Evolutionary conservation across 73 alveolate species (phyloP).

Genomic region (Tetrahymena borealis): DNA sequence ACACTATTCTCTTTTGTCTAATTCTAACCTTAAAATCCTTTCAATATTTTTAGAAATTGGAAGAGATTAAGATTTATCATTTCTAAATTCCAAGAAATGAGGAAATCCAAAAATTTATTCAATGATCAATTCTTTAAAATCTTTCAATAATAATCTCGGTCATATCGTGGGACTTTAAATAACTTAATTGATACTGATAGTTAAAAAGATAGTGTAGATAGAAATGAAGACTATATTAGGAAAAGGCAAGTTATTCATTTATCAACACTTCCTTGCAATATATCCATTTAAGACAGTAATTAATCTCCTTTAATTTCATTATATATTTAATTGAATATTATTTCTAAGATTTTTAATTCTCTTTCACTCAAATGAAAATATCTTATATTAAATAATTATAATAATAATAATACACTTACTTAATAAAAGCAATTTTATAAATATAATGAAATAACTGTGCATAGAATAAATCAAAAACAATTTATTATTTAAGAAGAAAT

Average conservation of each 20-base stretch:
- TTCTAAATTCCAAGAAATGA: background rate
- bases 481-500: too few relatives aligned
- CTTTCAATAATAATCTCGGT: background rate
- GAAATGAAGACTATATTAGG: background rate
- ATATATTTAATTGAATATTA: background rate
- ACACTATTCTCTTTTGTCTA: background rate
- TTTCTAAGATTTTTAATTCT: too few relatives aligned
- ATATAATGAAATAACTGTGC: too few relatives aligned
- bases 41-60: background rate
- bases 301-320: background rate
- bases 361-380: too few relatives aligned
- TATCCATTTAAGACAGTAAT: background rate
- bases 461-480: too few relatives aligned
- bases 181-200: background rate
- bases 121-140: background rate
- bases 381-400: too few relatives aligned
- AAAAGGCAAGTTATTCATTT: background rate
- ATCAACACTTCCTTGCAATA: background rate
- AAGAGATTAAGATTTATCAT: background rate
- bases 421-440: too few relatives aligned
- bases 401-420: too few relatives aligned
- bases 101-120: background rate
- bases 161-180: background rate
- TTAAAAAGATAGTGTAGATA: background rate
- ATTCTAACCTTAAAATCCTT: background rate